Evolutionary conservation across 345 rosid species (phyloP).

Genomic region (Nephelium lappaceum): DNA sequence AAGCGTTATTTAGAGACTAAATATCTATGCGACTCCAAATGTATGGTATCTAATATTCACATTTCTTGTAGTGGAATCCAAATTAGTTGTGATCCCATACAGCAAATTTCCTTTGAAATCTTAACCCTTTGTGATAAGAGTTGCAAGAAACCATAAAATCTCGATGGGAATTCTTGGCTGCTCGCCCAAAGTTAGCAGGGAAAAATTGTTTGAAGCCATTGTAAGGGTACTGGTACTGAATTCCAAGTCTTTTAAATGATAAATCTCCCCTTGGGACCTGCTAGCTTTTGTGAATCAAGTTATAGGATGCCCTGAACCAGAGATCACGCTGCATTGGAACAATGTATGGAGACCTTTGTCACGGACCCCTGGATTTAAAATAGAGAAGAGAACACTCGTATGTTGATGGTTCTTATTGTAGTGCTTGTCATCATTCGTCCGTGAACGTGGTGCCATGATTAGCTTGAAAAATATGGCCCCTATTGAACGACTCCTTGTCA

Average conservation of each 20-base stretch:
- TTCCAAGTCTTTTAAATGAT: too few species aligned
- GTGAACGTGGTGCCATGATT: constrained; percentile 7
- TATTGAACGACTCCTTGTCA: not conserved
- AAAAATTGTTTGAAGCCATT: not conserved
- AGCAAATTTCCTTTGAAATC: not conserved
- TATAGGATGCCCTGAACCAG: not conserved
- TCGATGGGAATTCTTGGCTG: too few species aligned
- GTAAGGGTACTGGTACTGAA: not conserved
- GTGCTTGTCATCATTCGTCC: not conserved
- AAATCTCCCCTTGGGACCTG: too few species aligned
- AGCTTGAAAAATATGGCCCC: not conserved
- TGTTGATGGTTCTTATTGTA: not conserved
- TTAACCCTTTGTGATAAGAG: not conserved
- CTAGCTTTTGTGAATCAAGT: not conserved
- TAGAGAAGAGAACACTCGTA: not conserved
- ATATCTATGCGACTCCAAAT: too few species aligned
- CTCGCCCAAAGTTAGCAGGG: too few species aligned
- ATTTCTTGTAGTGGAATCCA: too few species aligned
- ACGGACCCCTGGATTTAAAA: not conserved
- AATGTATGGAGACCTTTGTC: not conserved
- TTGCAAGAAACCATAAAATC: not conserved
- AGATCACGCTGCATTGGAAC: not conserved
- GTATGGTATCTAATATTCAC: too few species aligned
- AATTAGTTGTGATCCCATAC: not conserved
- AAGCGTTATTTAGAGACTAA: too few species aligned